Base-by-base conservation (phyloP, 352 stramenopile species). In the Phytopythium kandeliae region DNA sequence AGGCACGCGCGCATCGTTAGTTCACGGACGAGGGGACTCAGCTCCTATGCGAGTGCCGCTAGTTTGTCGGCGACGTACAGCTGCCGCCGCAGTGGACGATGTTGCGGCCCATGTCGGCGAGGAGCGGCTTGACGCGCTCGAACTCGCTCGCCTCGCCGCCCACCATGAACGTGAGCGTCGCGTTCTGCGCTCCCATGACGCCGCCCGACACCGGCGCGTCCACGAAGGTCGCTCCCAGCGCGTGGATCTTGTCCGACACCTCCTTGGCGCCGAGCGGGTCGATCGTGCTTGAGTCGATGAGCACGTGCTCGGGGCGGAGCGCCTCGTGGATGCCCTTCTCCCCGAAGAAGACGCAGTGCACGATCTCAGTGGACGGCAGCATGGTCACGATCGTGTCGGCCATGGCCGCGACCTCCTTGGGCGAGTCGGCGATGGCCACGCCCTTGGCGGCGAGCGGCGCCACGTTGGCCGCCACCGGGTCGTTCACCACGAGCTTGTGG, bases 91-190 rank as follows among this genome's bases (percentile, higher is more conserved):
- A 98, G 61, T 97, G 77, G 41, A 98, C 81, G 19, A 98, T 76
- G 62, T 97, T 97, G 57, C 91, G 85, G 30, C 96, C 96, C 96
- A 99, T 99, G 17, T 68, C 63, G 48, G 85, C 55, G 30, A 98
- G 67, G 26, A 97, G 57, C 17, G 83, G 78, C 67, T 89, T 89
- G 45, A 90, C 71, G 11, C 65, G 56, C 38, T 90, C 63, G 48
- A 87, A 93, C 41, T 87, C 81, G 2, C 64, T 52, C 15, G 51
- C 46, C 35, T 72, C 63, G 46, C 85, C 88, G 40, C 95, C 93
- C 34, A 98, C 89, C 89, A 99, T 99, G 74, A 99, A 99, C n/a
- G 96, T 99, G 16, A 99, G 73, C 37, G 93, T 98, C 25, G 74
- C 95, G 55, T 96, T 94, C 63, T 95, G 78, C 6, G 96, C 96